Conservation (phyloP, 2,329 filamentous ascomycete genomes). For the Thielaviopsis cerberus region DNA sequence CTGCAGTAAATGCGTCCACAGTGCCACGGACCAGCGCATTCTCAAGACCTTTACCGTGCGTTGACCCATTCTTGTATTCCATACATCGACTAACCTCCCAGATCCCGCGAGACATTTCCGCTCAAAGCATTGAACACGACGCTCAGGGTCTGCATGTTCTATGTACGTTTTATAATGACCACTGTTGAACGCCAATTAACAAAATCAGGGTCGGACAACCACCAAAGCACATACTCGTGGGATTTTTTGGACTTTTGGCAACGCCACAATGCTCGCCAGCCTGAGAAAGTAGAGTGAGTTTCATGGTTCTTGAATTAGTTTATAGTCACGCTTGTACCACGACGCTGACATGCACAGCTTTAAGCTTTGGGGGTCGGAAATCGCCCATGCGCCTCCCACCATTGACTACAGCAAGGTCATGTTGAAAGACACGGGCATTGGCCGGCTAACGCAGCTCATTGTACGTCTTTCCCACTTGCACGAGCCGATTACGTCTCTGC, state of each 20-base stretch:
- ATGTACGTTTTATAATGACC: constrained; percentile 16
- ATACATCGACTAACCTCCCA: constrained; percentile 11
- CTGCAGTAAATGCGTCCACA: constrained; percentile 24
- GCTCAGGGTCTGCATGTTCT: constrained; percentile 18
- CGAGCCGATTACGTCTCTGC: neutral
- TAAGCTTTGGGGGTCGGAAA: constrained; percentile 18
- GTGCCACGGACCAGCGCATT: constrained; percentile 24
- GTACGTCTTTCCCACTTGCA: constrained; percentile 26
- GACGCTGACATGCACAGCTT: neutral
- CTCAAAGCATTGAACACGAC: constrained; percentile 16
- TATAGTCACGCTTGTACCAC: neutral
- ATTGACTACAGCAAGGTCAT: constrained; percentile 45
- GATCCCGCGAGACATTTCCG: constrained; percentile 19
- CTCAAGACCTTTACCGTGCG: constrained; percentile 24
- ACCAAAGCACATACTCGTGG: constrained; percentile 49
- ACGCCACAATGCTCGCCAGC: constrained; percentile 17
- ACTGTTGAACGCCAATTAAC: constrained; percentile 2
- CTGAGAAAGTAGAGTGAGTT: constrained; percentile 21
- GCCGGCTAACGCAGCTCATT: constrained; percentile 45
- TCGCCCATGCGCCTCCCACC: constrained; percentile 32
- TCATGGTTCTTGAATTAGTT: neutral
- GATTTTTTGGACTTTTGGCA: constrained; percentile 37
- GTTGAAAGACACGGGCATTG: constrained; percentile 32
- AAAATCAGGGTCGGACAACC: constrained; percentile 45
- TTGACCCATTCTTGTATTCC: neutral